Conservation (phyloP, 306 rosid genomes). For the Corylus americana region DNA sequence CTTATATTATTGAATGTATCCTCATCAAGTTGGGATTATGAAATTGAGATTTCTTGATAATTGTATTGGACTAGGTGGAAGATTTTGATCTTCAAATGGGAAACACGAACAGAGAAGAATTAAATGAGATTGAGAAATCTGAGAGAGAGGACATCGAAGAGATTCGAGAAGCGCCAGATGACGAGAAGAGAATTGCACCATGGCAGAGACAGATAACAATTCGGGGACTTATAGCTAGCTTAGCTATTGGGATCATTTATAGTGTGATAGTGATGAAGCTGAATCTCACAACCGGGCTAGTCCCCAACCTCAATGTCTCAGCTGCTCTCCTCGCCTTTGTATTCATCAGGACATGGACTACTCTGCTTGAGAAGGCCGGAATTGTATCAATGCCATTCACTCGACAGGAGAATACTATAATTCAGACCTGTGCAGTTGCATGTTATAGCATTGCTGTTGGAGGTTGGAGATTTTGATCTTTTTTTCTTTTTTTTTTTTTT, state of each 20-base stretch:
- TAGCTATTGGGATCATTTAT: conserved; percentile 67
- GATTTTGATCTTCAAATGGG: conserved; percentile 41
- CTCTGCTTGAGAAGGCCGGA: conserved; percentile 73
- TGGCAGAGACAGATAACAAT: conserved; percentile 81
- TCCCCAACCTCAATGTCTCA: conserved; percentile 94
- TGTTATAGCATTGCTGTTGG: conserved; percentile 94
- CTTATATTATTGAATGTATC: background rate
- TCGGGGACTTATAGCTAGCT: conserved; percentile 74
- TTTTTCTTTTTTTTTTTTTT: conserved; percentile 1
- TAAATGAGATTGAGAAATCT: conserved; percentile 48
- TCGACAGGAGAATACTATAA: conserved; percentile 86
- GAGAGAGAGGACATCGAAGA: conserved; percentile 46
- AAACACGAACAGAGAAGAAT: conserved; percentile 31
- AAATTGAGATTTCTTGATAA: background rate
- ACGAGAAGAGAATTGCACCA: conserved; percentile 52
- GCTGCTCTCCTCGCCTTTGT: conserved; percentile 98
- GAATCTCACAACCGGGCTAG: conserved; percentile 93
- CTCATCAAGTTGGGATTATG: background rate
- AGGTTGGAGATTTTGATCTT: conserved; percentile 51
- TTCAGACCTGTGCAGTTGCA: conserved; percentile 97
- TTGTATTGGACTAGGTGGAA: conserved; percentile 23
- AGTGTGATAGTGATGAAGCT: conserved; percentile 91
- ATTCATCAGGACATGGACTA: conserved; percentile 77
- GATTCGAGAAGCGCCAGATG: conserved; percentile 44
- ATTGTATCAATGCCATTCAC: conserved; percentile 80